A percentile compares a stretch with the other conserved stretches of the same genome.
phyloP scores from a whole-genome alignment of 1,284 basidiomycete genomes.

The Apiotrichum porosum region DNA sequence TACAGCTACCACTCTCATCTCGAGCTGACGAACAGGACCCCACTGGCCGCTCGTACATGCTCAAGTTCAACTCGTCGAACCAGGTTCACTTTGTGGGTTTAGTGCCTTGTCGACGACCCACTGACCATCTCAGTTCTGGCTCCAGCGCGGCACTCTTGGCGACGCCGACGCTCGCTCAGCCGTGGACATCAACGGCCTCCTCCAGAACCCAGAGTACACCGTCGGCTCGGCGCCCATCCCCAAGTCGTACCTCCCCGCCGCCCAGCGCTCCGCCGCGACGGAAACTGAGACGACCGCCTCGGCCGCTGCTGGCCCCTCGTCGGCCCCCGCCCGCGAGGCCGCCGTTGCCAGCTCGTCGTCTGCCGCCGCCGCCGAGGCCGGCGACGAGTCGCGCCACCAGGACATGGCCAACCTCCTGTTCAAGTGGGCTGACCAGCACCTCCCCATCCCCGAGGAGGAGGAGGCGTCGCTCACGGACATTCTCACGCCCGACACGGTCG shows the following conservation, averaged over 20 bases:
- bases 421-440: conserved; percentile 31
- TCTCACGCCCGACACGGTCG: conserved; percentile 36
- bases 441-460: conserved; percentile 19
- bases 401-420: conserved; percentile 38
- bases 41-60: conserved; percentile 41
- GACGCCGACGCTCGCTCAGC: conserved; percentile 31
- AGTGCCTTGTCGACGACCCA: neutral
- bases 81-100: conserved; percentile 46
- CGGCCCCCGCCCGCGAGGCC: conserved; percentile 20
- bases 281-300: conserved; percentile 11
- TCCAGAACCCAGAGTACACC: conserved; percentile 39
- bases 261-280: conserved; percentile 8
- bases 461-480: conserved; percentile 42
- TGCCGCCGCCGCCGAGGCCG: conserved; percentile 21
- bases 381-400: conserved; percentile 10
- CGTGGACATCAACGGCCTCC: conserved; percentile 40
- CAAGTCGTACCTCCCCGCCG: conserved; percentile 18
- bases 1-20: neutral
- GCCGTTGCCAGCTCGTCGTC: conserved; percentile 25
- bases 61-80: conserved; percentile 45
- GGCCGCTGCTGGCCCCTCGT: conserved; percentile 21
- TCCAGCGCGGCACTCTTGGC: conserved; percentile 32
- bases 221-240: conserved; percentile 17
- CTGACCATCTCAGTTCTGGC: conserved; percentile 44
- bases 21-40: conserved; percentile 32